Conservation (phyloP, 805 yeast species). For the Zygotorulaspora chibaensis region DNA sequence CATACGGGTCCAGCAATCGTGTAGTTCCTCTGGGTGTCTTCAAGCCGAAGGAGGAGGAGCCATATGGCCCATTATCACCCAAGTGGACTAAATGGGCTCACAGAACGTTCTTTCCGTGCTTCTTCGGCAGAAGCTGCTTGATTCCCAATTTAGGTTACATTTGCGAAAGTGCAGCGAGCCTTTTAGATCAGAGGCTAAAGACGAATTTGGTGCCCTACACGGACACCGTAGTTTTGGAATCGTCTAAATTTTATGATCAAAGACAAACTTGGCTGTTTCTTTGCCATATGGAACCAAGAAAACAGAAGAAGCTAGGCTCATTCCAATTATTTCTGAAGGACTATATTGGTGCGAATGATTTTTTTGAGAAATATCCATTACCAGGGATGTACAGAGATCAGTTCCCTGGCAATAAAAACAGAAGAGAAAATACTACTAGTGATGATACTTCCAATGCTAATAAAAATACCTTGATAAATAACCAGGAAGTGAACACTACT, state of each 20-base stretch:
- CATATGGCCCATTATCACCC: conserved; percentile 72
- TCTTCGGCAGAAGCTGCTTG: conserved; percentile 67
- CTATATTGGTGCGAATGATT: conserved; percentile 57
- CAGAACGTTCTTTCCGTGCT: conserved; percentile 69
- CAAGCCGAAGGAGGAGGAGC: conserved; percentile 78
- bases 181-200: conserved; percentile 56
- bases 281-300: conserved; percentile 16
- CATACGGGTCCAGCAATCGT: conserved; percentile 33
- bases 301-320: conserved; percentile 52
- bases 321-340: conserved; percentile 59
- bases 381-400: conserved; percentile 38
- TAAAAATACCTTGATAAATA: not conserved
- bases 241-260: conserved; percentile 40
- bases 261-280: conserved; percentile 18
- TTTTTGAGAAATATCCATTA: conserved; percentile 52
- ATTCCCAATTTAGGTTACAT: conserved; percentile 71
- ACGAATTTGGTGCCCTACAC: conserved; percentile 64
- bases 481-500: conserved; percentile 5
- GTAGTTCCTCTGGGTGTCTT: conserved; percentile 51
- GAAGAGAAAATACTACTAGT: not conserved
- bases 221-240: conserved; percentile 48
- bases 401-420: not conserved
- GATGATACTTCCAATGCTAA: not conserved
- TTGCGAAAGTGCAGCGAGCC: conserved; percentile 66
- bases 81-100: conserved; percentile 80